Base-by-base conservation (phyloP, 2,329 filamentous ascomycete genomes). In the Harringtonia lauricola region DNA sequence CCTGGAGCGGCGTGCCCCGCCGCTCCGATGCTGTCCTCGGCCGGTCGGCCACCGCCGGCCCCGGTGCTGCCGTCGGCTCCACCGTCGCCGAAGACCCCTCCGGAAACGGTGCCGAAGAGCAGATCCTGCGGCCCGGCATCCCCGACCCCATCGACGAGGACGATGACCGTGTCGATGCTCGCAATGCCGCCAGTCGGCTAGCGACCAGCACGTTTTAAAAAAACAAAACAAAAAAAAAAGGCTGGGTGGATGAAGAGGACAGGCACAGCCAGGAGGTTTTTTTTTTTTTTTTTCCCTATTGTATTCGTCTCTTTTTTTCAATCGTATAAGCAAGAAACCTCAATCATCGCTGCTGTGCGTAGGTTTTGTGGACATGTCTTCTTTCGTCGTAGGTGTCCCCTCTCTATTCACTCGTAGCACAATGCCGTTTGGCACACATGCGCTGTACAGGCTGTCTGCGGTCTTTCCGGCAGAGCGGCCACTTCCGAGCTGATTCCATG, bases 1-100 rank as follows among this genome's bases (percentile, higher is more conserved):
- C 92, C 15, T 98, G 92, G 92, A 95, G 87, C 55, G 92, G 92
- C 46, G 88, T 95, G 24, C 86, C 89, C 30, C 76, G 92, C 49
- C 76, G 86, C 44, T 79, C 81, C 26, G 55, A 51, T 26, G 86
- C 94, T 54, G 81, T 80, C n/a, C 83, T 76, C 56, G 75, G 88
- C 54, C 89, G 81, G 58, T 87, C 83, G 44, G 80, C 83, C 39
- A 84, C 79, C 57, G 66, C 81, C 10, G 67, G 71, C 14, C 82
- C 86, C 54, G 81, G 81, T 59, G 64, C 74, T 54, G 64, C 68
- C 55, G 61, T 46, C 46, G 63, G 50, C 3, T 35, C 30, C 19
- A 19, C 17, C 34, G 29, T 13, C 15, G 33, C 14, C 15, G 10
- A n/a, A 7, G 29, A 24, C n/a, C 17, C 15, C n/a, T 52, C 54